Evolutionary conservation across 305 asterid genomes (phyloP).

Genomic region (Fraxinus xanthoxyloides): DNA sequence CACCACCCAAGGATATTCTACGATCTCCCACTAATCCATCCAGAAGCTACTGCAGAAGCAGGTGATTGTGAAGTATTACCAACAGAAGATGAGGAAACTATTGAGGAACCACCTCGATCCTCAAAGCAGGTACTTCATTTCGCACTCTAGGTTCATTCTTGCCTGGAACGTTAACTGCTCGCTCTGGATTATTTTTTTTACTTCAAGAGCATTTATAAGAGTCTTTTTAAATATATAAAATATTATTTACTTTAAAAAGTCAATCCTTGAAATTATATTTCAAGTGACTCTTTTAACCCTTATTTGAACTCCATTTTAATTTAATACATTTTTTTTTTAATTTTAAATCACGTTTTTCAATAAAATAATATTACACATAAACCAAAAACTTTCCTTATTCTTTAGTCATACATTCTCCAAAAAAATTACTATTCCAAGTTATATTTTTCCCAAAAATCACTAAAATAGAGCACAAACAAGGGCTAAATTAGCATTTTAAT

Average conservation of each 20-base stretch:
- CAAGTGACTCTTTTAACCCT: neutral
- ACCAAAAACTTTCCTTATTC: too few relatives aligned
- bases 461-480: neutral
- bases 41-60: conserved; percentile 61
- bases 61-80: conserved; percentile 26
- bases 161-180: conserved; percentile 38
- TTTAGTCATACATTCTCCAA: too few relatives aligned
- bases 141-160: conserved; percentile 65
- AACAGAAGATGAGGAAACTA: conserved; percentile 36
- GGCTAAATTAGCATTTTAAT: neutral
- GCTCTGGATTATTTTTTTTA: conserved; percentile 32
- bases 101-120: conserved; percentile 58
- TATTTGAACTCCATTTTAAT: neutral
- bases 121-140: conserved; percentile 62
- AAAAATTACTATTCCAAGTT: neutral
- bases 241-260: too few relatives aligned
- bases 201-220: too few relatives aligned
- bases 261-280: too few relatives aligned
- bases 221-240: too few relatives aligned
- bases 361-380: too few relatives aligned
- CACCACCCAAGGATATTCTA: conserved; percentile 84
- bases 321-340: too few relatives aligned
- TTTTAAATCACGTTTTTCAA: too few relatives aligned
- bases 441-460: neutral
- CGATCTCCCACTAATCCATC: conserved; percentile 97